Conservation (phyloP, 164 flowering plant genomes). For the Vitis rotundifolia region DNA sequence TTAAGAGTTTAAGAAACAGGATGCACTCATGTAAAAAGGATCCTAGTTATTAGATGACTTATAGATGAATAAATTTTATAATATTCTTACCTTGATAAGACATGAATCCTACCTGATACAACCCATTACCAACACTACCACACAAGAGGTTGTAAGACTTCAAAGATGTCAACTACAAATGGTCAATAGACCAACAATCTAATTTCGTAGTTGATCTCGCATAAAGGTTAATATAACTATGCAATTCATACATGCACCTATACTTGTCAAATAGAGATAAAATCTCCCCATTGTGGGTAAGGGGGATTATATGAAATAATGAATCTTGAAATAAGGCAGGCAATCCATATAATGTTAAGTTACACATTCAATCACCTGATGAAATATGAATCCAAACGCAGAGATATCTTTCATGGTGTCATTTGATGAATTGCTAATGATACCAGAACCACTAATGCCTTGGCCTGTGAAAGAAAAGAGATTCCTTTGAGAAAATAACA, state of each 20-base stretch:
- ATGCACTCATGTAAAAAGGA: too few relatives aligned
- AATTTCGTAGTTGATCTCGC: too few relatives aligned
- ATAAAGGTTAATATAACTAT: neutral
- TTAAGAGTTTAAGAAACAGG: too few relatives aligned
- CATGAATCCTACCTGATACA: too few relatives aligned
- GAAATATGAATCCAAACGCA: slow-evolving; percentile 42
- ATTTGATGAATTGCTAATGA: slow-evolving; percentile 6
- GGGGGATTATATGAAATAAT: neutral
- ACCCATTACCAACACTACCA: too few relatives aligned
- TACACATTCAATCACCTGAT: slow-evolving; percentile 36
- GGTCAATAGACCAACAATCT: too few relatives aligned
- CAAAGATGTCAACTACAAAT: too few relatives aligned
- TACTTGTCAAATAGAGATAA: neutral
- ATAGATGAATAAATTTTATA: too few relatives aligned
- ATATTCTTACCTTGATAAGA: too few relatives aligned
- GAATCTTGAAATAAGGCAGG: neutral
- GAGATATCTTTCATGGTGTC: slow-evolving; percentile 43
- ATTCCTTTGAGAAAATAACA: neutral
- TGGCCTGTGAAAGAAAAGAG: slow-evolving; percentile 30
- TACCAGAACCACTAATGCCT: slow-evolving; percentile 15
- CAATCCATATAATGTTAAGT: neutral
- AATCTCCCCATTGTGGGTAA: neutral
- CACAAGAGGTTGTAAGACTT: too few relatives aligned
- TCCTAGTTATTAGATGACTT: too few relatives aligned
- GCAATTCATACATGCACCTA: neutral